Base-by-base conservation (phyloP, 768 basidiomycete species). In the Plicaturopsis crispa region DNA sequence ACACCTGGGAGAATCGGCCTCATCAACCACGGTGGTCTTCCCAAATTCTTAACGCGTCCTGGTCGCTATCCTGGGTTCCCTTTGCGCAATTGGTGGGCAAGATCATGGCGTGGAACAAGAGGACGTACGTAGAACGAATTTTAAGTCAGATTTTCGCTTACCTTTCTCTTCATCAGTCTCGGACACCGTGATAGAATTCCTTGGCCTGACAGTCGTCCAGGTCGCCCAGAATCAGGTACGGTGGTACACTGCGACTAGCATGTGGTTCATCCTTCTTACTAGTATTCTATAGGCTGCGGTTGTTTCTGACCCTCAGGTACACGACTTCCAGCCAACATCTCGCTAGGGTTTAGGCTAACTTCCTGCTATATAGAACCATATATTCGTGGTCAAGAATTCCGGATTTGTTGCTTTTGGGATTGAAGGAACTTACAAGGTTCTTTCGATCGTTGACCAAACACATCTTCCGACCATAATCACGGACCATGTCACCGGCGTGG, bases 371-470 rank as follows among this genome's bases (percentile, higher is more conserved):
- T 22, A 68, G 61, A 88, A 88, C 44, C 78, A 75, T 24, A 74
- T 88, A 18, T 88, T 90, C 52, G 81, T 90, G 13, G 65, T 89
- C 48, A 84, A 80, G 56, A 83, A 85, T 50, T 66, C 75, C 23
- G 84, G 84, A 7, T 86, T 88, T 45, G 84, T 84, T 12, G 80
- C 86, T 1, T 83, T 77, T 50, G 83, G 82, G 0, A 63, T 85
- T 35, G 73, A 83, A 56, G 86, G 86, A 31, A 78, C 82, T 89
- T 28, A 60, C 46, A 53, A 65, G 24, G 85, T 90, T 17, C 73
- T 90, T 26, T 79, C 80, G 3, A 79, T 90, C 40, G 80, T 90
- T 28, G 87, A 90, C 51, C 86, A 88, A 53, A 89, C 86, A 1
- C 87, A 90, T 55, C 59, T 90, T 36, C 69, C 74, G 5, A 70